Evolutionary conservation across 2,329 filamentous ascomycete species (phyloP).

Genomic region (Pseudogymnoascus verrucosus): DNA sequence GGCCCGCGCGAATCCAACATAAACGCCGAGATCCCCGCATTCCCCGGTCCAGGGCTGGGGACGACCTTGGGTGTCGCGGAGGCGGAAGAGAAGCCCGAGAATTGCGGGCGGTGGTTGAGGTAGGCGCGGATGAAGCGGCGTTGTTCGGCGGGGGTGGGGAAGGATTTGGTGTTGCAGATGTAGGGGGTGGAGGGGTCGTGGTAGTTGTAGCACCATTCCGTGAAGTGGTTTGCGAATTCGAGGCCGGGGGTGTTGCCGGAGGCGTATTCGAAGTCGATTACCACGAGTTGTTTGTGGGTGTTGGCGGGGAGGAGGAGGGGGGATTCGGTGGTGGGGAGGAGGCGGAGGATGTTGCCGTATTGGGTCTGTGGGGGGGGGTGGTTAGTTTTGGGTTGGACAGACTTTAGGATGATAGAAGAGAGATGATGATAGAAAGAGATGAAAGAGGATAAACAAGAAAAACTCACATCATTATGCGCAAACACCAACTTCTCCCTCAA

Average conservation of each 20-base stretch:
- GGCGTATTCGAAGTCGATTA: constrained; percentile 98
- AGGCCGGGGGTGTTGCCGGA: constrained; percentile 78
- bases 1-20: constrained; percentile 70
- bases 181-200: constrained; percentile 61
- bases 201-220: constrained; percentile 98
- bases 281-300: constrained; percentile 89
- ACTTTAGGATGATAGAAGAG: neutral
- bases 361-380: constrained; percentile 59
- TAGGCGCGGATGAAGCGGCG: constrained; percentile 80
- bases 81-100: constrained; percentile 40
- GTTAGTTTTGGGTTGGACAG: constrained; percentile 12
- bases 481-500: constrained; percentile 76
- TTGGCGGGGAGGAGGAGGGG: constrained; percentile 87
- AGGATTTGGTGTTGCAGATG: constrained; percentile 59
- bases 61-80: constrained; percentile 25
- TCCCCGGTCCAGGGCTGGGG: constrained; percentile 14
- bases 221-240: constrained; percentile 97
- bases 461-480: constrained; percentile 88
- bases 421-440: too few relatives aligned
- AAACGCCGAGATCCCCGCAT: constrained; percentile 39
- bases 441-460: too few relatives aligned
- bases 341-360: constrained; percentile 91
- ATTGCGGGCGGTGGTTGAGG: constrained; percentile 68
- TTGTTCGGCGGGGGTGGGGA: constrained; percentile 76
- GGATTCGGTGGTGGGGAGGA: too few relatives aligned